A percentile compares a stretch with the other conserved stretches of the same genome.
phyloP scores from a whole-genome alignment of 352 stramenopile species.

The Globisporangium canariense region DNA sequence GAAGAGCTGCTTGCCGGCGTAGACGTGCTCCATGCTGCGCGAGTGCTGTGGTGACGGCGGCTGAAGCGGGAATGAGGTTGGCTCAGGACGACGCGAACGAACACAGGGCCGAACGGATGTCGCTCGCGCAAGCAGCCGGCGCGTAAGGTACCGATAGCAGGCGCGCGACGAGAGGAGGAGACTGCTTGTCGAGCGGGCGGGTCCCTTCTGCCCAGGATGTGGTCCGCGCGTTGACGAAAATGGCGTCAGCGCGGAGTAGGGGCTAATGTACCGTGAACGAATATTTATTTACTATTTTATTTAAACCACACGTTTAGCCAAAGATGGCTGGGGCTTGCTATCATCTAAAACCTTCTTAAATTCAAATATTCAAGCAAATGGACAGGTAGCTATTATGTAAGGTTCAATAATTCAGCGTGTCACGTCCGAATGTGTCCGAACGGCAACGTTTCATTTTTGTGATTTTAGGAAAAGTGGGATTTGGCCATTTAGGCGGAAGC shows the following conservation, averaged over 20 bases:
- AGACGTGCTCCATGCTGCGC: constrained; percentile 46
- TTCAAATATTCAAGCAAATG: too few relatives aligned
- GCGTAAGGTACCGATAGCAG: not conserved
- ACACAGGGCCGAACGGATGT: not conserved
- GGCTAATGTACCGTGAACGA: not conserved
- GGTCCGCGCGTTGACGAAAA: not conserved
- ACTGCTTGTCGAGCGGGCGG: not conserved
- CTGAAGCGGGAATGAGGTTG: not conserved
- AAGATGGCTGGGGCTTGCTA: too few relatives aligned
- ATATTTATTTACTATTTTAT: not conserved
- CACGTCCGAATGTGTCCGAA: too few relatives aligned
- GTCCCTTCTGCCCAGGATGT: too few relatives aligned
- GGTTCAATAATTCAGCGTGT: too few relatives aligned
- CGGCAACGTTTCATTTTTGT: too few relatives aligned
- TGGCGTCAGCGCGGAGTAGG: not conserved
- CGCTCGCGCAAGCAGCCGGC: not conserved
- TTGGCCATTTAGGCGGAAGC: too few relatives aligned
- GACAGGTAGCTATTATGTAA: too few relatives aligned
- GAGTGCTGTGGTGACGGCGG: not conserved
- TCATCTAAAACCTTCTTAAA: too few relatives aligned
- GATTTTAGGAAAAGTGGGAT: too few relatives aligned
- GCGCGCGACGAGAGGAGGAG: not conserved
- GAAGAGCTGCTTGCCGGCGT: constrained; percentile 67
- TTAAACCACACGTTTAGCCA: too few relatives aligned
- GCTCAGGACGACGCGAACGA: not conserved